phyloP scores from a whole-genome alignment of 176 grass and related monocot species.

The Oryza australiensis region DNA sequence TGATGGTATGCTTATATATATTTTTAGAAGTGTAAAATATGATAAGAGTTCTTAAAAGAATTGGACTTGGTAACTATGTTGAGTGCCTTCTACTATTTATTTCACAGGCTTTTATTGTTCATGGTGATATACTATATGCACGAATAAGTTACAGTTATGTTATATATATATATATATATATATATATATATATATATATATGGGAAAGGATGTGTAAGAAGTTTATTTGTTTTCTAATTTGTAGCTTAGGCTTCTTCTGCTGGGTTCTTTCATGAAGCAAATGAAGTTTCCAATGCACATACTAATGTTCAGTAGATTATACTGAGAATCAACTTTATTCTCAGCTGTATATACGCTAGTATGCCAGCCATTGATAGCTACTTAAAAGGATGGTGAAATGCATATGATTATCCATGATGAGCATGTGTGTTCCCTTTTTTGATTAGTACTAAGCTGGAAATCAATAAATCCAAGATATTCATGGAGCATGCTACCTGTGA shows the following conservation, averaged over 20 bases:
- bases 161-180: background rate
- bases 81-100: background rate
- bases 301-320: constrained; percentile 25
- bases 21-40: background rate
- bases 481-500: constrained; percentile 69
- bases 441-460: constrained; percentile 33
- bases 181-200: background rate
- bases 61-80: background rate
- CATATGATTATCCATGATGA: constrained; percentile 32
- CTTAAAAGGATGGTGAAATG: constrained; percentile 19
- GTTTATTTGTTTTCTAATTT: constrained; percentile 36
- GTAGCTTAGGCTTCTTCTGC: constrained; percentile 26
- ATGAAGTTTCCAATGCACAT: constrained; percentile 20
- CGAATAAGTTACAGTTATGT: background rate
- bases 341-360: constrained; percentile 16
- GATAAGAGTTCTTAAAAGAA: background rate
- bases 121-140: background rate
- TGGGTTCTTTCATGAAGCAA: constrained; percentile 35
- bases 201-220: constrained; percentile 24
- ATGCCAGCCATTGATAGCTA: background rate
- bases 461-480: constrained; percentile 34
- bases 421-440: constrained; percentile 4
- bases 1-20: background rate
- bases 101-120: background rate
- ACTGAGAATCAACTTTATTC: constrained; percentile 2